phyloP scores from a whole-genome alignment of 768 basidiomycete genomes.

The Macrolepiota dolichaula region DNA sequence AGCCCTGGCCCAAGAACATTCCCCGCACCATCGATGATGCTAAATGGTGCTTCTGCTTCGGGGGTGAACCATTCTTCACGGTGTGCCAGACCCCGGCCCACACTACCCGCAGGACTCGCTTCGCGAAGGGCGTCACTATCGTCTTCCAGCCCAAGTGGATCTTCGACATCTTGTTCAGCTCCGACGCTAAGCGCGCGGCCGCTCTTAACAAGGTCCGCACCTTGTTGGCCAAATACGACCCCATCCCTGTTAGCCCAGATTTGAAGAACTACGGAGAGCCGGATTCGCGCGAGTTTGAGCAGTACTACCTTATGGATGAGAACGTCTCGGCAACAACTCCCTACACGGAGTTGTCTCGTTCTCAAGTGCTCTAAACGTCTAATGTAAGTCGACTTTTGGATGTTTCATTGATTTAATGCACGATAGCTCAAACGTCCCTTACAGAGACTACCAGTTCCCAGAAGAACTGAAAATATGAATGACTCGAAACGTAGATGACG shows the following conservation, averaged over 20 bases:
- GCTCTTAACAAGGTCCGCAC: conserved; percentile 18
- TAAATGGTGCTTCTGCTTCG: conserved; percentile 21
- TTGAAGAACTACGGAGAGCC: conserved; percentile 20
- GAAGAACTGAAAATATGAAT: not conserved
- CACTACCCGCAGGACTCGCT: conserved; percentile 16
- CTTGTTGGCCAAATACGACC: conserved; percentile 18
- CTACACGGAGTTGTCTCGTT: conserved; percentile 13
- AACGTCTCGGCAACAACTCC: conserved; percentile 17
- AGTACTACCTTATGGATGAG: conserved; percentile 19
- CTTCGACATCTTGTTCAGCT: conserved; percentile 20
- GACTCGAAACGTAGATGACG: not conserved
- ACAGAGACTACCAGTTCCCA: not conserved
- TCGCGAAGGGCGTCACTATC: conserved; percentile 18
- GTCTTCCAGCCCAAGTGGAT: conserved; percentile 24
- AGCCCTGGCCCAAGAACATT: conserved; percentile 16
- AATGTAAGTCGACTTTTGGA: not conserved
- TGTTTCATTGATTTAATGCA: not conserved
- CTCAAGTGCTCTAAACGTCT: conserved; percentile 1
- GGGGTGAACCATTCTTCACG: conserved; percentile 20
- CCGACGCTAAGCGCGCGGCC: conserved; percentile 16
- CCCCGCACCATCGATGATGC: conserved; percentile 16
- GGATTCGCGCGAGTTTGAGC: conserved; percentile 18
- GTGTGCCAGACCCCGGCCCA: conserved; percentile 19
- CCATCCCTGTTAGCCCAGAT: conserved; percentile 19
- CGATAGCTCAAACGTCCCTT: not conserved